A percentile compares a stretch with the other conserved stretches of the same genome.
phyloP scores from a whole-genome alignment of 306 rosid genomes.

The Quercus ilex region DNA sequence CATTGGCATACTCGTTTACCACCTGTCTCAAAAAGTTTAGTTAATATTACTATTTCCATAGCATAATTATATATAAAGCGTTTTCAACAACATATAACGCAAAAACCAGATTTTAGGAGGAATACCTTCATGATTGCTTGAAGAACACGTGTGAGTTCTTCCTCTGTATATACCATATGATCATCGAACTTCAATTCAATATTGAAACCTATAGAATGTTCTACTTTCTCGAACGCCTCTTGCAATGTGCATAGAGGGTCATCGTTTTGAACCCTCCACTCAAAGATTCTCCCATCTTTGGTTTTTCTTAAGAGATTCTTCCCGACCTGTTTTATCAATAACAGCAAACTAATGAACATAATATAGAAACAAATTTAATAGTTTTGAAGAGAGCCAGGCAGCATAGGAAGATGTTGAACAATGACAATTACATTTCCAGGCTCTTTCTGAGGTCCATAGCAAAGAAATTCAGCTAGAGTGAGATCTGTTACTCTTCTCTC shows the following conservation, averaged over 20 bases:
- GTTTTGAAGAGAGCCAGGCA: not conserved
- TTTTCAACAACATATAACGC: not conserved
- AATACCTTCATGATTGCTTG: constrained; percentile 49
- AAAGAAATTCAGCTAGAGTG: constrained; percentile 50
- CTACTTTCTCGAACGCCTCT: constrained; percentile 58
- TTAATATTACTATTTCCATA: not conserved
- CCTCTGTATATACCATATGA: constrained; percentile 43
- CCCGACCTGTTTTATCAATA: constrained; percentile 27
- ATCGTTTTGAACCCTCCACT: constrained; percentile 77
- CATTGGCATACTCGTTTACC: constrained; percentile 50
- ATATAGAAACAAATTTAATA: not conserved
- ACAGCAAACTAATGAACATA: not conserved
- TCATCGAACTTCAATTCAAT: constrained; percentile 85
- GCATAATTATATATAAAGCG: not conserved
- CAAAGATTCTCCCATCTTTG: constrained; percentile 41
- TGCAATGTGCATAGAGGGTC: constrained; percentile 66
- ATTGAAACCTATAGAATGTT: constrained; percentile 61
- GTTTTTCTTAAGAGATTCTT: constrained; percentile 52
- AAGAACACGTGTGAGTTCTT: constrained; percentile 45
- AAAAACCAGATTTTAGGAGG: not conserved
- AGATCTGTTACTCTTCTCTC: constrained; percentile 63
- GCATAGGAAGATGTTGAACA: not conserved
- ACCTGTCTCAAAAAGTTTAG: constrained; percentile 31
- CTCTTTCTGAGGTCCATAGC: constrained; percentile 66
- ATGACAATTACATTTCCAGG: constrained; percentile 20